Evolutionary conservation across 2,329 filamentous ascomycete species (phyloP).

Genomic region (Colletotrichum echinochloae): DNA sequence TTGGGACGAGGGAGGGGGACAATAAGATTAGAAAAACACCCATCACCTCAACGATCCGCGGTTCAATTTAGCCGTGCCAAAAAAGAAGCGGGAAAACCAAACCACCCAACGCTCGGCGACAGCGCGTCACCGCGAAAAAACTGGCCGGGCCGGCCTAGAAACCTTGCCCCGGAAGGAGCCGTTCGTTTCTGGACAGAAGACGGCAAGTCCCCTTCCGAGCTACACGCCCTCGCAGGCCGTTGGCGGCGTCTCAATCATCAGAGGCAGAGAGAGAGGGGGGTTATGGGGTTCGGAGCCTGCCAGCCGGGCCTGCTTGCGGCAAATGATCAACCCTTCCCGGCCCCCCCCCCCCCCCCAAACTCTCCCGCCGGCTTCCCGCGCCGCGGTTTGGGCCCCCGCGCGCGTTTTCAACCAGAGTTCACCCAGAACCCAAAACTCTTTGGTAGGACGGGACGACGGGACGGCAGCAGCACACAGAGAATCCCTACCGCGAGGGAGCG

Average conservation of each 20-base stretch:
- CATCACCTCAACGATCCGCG: neutral
- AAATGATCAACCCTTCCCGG: neutral
- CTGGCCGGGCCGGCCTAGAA: neutral
- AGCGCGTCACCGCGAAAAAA: neutral
- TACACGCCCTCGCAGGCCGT: neutral
- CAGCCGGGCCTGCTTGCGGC: neutral
- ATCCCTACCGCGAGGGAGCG: neutral
- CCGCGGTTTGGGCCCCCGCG: neutral
- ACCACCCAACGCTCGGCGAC: neutral
- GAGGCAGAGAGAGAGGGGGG: no score
- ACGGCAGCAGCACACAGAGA: neutral
- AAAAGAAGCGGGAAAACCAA: neutral
- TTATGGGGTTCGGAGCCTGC: neutral
- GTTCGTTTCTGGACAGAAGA: neutral
- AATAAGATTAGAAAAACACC: neutral
- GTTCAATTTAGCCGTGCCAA: neutral
- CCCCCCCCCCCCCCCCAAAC: no score
- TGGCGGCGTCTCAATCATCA: neutral
- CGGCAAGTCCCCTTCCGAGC: neutral
- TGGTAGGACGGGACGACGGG: neutral
- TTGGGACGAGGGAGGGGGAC: neutral
- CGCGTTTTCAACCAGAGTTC: neutral
- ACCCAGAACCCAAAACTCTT: neutral
- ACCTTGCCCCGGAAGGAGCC: neutral
- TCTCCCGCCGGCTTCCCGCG: neutral